Conservation (phyloP, 2,329 filamentous ascomycete genomes). For the Colletotrichum sp. region DNA sequence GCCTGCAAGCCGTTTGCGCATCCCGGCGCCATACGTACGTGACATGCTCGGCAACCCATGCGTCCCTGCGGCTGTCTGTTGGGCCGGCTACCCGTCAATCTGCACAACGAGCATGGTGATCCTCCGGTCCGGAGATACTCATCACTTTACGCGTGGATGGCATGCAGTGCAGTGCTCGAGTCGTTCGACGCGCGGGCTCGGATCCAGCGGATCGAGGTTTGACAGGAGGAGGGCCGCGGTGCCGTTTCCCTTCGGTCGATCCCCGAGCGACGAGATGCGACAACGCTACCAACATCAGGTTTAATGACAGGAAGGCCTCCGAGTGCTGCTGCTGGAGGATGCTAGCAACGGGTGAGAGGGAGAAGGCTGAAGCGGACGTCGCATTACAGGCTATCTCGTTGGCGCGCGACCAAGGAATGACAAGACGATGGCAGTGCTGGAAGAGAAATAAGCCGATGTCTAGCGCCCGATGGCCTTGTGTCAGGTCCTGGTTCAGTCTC, state of each 20-base stretch:
- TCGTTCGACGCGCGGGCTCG: neutral
- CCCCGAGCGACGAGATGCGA: neutral
- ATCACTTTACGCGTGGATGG: neutral
- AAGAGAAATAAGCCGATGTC: constrained; percentile 8
- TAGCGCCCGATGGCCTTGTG: neutral
- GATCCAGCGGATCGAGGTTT: constrained; percentile 1
- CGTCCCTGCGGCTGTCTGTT: neutral
- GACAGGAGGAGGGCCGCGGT: neutral
- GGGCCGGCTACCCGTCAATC: neutral
- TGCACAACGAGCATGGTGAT: neutral
- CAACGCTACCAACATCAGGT: neutral
- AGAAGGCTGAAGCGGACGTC: neutral
- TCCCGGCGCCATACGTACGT: neutral
- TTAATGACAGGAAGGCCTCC: neutral
- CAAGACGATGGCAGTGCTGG: constrained; percentile 17
- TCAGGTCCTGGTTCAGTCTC: neutral
- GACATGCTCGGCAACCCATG: neutral
- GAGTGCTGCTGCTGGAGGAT: neutral
- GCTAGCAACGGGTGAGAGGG: neutral
- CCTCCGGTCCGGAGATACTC: neutral
- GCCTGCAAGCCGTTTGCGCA: neutral
- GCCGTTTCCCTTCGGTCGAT: neutral
- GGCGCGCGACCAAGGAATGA: neutral
- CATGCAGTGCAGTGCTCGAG: neutral
- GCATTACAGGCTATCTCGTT: neutral